Percentiles rank a stretch among this genome's conserved stretches.
phyloP scores from a whole-genome alignment of 2,329 filamentous ascomycete species.

The Colletotrichum agaves region DNA sequence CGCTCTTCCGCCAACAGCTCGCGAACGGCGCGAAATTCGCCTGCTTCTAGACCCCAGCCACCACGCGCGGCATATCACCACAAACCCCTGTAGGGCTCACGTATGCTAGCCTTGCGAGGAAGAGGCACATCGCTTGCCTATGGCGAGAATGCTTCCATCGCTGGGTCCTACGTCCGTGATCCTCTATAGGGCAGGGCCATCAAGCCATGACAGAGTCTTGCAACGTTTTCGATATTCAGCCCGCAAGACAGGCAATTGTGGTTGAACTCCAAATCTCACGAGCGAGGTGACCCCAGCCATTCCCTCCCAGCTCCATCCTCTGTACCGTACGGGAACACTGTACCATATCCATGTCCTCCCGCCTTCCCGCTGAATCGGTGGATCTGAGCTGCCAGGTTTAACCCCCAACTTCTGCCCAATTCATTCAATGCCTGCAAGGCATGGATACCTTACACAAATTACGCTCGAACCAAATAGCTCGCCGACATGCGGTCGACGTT shows the following conservation, averaged over 20 bases:
- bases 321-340: slow-evolving; percentile 37
- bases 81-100: slow-evolving; percentile 15
- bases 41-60: slow-evolving; percentile 35
- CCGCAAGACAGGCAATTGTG: slow-evolving; percentile 18
- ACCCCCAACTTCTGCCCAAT: slow-evolving; percentile 12
- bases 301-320: slow-evolving; percentile 8
- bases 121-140: slow-evolving; percentile 14
- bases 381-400: slow-evolving; percentile 27
- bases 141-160: not conserved
- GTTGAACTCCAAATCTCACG: slow-evolving; percentile 22
- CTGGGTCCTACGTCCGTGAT: slow-evolving; percentile 28
- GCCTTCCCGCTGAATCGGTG: slow-evolving; percentile 34
- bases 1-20: slow-evolving; percentile 30
- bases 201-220: not conserved
- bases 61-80: slow-evolving; percentile 29
- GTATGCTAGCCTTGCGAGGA: slow-evolving; percentile 2
- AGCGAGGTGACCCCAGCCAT: slow-evolving; percentile 27
- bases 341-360: slow-evolving; percentile 34
- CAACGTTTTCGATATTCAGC: slow-evolving; percentile 12
- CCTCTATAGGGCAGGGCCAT: slow-evolving; percentile 8
- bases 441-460: slow-evolving; percentile 20
- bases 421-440: slow-evolving; percentile 19
- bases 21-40: slow-evolving; percentile 31
- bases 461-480: slow-evolving; percentile 5
- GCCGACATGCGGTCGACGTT: not conserved